phyloP scores from a whole-genome alignment of 2,329 filamentous ascomycete species.

The Microdochium bolleyi region DNA sequence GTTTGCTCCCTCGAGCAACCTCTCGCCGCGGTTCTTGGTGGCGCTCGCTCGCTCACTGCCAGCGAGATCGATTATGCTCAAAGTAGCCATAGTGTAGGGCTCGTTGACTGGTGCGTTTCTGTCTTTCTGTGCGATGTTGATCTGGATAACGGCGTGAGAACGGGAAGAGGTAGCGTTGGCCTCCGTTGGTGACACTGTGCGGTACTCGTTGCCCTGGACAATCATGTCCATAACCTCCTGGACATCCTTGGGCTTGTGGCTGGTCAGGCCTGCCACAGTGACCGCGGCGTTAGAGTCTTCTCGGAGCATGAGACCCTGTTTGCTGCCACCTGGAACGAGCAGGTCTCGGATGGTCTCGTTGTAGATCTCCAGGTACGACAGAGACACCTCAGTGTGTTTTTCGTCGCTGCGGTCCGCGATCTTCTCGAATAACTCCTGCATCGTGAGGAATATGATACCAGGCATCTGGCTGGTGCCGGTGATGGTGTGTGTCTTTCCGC shows the following conservation, averaged over 20 bases:
- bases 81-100: conserved; percentile 93
- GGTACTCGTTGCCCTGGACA: conserved; percentile 84
- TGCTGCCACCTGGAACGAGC: conserved; percentile 76
- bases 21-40: conserved; percentile 91
- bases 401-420: conserved; percentile 80
- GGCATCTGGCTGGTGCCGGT: conserved; percentile 86
- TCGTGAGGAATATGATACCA: conserved; percentile 96
- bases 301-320: conserved; percentile 79
- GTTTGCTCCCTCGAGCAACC: conserved; percentile 88
- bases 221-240: conserved; percentile 99
- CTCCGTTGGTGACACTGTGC: conserved; percentile 93
- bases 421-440: conserved; percentile 97
- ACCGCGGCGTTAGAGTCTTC: conserved; percentile 93
- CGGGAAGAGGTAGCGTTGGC: conserved; percentile 96
- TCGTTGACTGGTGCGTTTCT: conserved; percentile 88
- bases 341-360: conserved; percentile 97
- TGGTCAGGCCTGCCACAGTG: conserved; percentile 82
- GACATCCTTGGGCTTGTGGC: conserved; percentile 83
- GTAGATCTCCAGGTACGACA: conserved; percentile 97
- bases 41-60: conserved; percentile 94
- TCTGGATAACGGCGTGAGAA: conserved; percentile 94
- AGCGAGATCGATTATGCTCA: conserved; percentile 96
- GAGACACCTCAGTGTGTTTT: conserved; percentile 80
- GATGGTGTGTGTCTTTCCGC: conserved; percentile 98
- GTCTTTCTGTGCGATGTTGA: conserved; percentile 92